Evolutionary conservation across 1,284 basidiomycete genomes (phyloP).

Genomic region (Naganishia sp.): DNA sequence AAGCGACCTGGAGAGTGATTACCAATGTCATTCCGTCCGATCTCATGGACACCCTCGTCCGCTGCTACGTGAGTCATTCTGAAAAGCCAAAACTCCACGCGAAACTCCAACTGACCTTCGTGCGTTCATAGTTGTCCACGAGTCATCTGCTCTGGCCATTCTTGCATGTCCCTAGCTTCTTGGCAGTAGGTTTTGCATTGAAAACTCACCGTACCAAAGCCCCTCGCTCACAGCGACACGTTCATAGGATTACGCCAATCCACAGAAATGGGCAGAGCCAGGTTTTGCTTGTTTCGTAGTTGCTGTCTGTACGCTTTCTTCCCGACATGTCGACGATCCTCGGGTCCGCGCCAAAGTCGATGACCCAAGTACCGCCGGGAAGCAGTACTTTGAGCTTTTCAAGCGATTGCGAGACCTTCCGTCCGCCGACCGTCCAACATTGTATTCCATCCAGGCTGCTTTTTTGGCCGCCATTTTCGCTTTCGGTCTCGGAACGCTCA

Average conservation of each 20-base stretch:
- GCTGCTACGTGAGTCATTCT: constrained; percentile 58
- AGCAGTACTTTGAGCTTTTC: constrained; percentile 84
- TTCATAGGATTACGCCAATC: constrained; percentile 79
- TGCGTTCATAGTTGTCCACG: constrained; percentile 71
- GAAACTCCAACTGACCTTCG: constrained; percentile 48
- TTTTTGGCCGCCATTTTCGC: constrained; percentile 84
- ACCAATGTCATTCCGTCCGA: constrained; percentile 82
- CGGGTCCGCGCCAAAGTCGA: constrained; percentile 75
- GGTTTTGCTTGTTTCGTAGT: constrained; percentile 89
- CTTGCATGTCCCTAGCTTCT: constrained; percentile 82
- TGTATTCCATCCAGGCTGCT: constrained; percentile 84
- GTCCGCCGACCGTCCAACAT: constrained; percentile 78
- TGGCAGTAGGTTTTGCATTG: constrained; percentile 61
- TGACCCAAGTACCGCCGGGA: constrained; percentile 80
- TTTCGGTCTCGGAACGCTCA: constrained; percentile 80
- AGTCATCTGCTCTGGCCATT: constrained; percentile 89
- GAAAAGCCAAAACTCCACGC: too few relatives aligned
- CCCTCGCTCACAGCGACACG: constrained; percentile 16
- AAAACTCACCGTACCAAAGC: too few relatives aligned
- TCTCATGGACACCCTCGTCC: constrained; percentile 72
- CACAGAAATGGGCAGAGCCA: constrained; percentile 86
- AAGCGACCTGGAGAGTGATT: constrained; percentile 67
- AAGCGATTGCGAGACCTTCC: constrained; percentile 77
- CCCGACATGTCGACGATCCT: constrained; percentile 83
- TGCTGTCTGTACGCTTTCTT: constrained; percentile 81